These are phyloP conservation scores for Aspergillus brasiliensis DNA, from an alignment of 2,329 filamentous ascomycete genomes.

Conservation along the genomic window DNA sequence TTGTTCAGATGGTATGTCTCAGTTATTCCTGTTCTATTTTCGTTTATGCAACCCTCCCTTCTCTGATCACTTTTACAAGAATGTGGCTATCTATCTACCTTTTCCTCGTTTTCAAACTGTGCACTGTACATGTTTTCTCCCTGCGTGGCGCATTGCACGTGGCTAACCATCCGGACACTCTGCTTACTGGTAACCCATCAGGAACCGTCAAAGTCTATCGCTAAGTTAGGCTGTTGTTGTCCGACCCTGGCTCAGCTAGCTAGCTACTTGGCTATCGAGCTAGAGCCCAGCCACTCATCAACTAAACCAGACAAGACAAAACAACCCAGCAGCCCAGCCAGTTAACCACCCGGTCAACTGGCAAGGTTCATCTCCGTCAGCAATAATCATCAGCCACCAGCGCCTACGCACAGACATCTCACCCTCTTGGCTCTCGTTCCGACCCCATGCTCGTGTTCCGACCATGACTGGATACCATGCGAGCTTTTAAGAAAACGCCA, in stretches of 20 bases:
- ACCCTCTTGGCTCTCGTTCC: neutral
- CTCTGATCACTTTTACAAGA: neutral
- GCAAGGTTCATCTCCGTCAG: neutral
- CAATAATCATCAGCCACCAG: neutral
- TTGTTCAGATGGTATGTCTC: conserved; percentile 44
- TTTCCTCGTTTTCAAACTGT: neutral
- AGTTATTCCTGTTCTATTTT: neutral
- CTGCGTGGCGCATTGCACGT: neutral
- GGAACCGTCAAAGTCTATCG: conserved; percentile 26
- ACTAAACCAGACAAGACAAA: neutral
- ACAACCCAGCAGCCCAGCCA: no score
- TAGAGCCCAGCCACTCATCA: neutral
- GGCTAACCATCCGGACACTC: neutral
- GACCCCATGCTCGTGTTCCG: neutral
- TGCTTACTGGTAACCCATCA: conserved; percentile 11
- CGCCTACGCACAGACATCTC: neutral
- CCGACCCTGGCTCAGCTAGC: neutral
- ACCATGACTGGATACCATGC: neutral
- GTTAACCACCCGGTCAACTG: neutral
- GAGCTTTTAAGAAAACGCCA: neutral
- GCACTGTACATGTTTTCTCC: neutral
- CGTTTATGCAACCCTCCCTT: neutral
- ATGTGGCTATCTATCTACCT: neutral
- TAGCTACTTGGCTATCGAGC: neutral
- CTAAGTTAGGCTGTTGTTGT: neutral